Evolutionary conservation across 805 yeast genomes (phyloP).

Genomic region (Brettanomyces naardenensis): DNA sequence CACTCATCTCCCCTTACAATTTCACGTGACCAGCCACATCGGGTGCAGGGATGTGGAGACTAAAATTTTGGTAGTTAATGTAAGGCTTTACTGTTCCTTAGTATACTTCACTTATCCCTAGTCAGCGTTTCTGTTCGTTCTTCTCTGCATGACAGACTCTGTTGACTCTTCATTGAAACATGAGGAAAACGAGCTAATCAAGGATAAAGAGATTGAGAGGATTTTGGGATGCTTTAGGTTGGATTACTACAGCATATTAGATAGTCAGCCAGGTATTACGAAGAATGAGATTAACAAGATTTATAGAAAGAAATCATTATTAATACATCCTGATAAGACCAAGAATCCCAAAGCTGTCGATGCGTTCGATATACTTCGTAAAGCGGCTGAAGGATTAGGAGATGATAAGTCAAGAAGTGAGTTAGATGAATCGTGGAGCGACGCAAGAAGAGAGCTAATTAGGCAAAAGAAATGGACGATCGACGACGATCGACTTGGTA

Average conservation of each 20-base stretch:
- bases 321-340: conserved; percentile 65
- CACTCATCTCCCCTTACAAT: no score
- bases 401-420: conserved; percentile 31
- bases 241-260: conserved; percentile 51
- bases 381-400: conserved; percentile 37
- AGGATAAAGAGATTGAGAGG: conserved; percentile 49
- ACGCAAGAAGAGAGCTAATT: conserved; percentile 32
- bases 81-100: no score
- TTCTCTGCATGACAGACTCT: no score
- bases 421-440: conserved; percentile 38
- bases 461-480: conserved; percentile 29
- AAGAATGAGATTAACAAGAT: conserved; percentile 33
- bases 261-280: conserved; percentile 34
- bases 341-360: conserved; percentile 47
- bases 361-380: conserved; percentile 55
- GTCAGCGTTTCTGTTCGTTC: no score
- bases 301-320: conserved; percentile 51
- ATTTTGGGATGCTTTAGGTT: conserved; percentile 38
- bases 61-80: no score
- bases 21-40: no score
- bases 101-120: no score
- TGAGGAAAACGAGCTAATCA: conserved; percentile 9
- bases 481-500: conserved; percentile 29
- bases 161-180: conserved; percentile 9
- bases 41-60: no score